Evolutionary conservation across 306 rosid genomes (phyloP).

Genomic region (Vicia sativa): DNA sequence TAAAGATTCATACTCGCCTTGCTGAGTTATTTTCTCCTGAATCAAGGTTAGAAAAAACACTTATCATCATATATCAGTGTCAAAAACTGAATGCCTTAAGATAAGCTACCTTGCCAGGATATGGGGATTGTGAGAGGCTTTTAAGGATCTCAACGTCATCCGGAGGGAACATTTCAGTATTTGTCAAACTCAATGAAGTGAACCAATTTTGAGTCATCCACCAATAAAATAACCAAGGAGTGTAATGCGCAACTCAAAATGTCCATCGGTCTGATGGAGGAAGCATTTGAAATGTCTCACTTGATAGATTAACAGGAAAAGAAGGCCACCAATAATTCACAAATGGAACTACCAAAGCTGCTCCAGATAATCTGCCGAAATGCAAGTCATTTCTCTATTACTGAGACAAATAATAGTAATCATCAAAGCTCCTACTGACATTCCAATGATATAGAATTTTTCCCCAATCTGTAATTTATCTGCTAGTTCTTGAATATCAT

Average conservation of each 20-base stretch:
- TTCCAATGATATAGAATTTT: constrained; percentile 68
- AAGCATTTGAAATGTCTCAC: constrained; percentile 44
- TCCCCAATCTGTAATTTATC: constrained; percentile 64
- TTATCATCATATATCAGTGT: not conserved
- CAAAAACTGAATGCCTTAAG: not conserved
- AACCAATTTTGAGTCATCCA: constrained; percentile 86
- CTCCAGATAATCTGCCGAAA: constrained; percentile 73
- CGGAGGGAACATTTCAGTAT: constrained; percentile 19
- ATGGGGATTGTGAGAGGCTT: constrained; percentile 40
- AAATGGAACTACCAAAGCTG: constrained; percentile 70
- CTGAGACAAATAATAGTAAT: constrained; percentile 1
- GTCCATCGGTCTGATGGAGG: constrained; percentile 49
- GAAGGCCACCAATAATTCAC: constrained; percentile 76
- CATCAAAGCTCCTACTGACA: constrained; percentile 59
- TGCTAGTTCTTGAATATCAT: constrained; percentile 84
- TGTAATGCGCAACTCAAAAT: constrained; percentile 59
- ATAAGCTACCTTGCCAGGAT: constrained; percentile 48
- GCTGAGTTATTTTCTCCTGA: constrained; percentile 64
- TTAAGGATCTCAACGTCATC: constrained; percentile 56
- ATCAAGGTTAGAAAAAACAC: not conserved
- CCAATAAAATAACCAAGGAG: constrained; percentile 80
- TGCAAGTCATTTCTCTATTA: not conserved
- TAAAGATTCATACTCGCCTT: constrained; percentile 70
- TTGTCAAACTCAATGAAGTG: constrained; percentile 51
- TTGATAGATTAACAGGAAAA: constrained; percentile 49